Evolutionary conservation across 2,329 filamentous ascomycete genomes (phyloP), one percentile per base, ranked within the genome.

Genomic region (Microsporum canis): DNA sequence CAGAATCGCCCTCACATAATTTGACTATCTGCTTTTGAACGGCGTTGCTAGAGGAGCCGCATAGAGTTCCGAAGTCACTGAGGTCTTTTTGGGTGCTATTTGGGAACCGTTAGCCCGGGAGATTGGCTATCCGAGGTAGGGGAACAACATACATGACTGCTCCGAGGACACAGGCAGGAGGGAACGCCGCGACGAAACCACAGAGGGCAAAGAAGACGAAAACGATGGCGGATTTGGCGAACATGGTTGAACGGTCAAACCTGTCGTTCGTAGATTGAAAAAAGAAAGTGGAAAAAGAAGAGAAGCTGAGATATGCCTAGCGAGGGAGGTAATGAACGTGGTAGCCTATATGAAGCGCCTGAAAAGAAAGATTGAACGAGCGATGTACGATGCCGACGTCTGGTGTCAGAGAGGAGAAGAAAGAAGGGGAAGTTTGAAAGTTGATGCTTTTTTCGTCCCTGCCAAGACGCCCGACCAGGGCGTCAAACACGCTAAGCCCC

Each of bases 101-200:
- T 51, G 31, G 7, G 5, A 7, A 17, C 29, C 14, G 64, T 72
- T 61, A 73, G 67, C n/a, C 57, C 27, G 55, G 55, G 14, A 59
- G 27, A 6, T 31, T 33, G 45, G 5, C 34, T 14, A 33, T 7
- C 17, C 47, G 4, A 39, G 53, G 12, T 29, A n/a, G 23, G 8
- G 23, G 4, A 10, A 34, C 51, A 36, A 53, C 76, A 64, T 75
- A 80, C 79, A 79, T 79, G 65, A 82, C 73, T 41, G 77, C 79
- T 47, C 71, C 73, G 51, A 82, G 71, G 53, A 82, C 71, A 69
- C 80, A 82, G 60, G 77, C 77, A 33, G 79, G 79, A 53, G 79
- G 76, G 58, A 73, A 67, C n/a, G 74, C 72, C 61, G 73, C 71
- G 62, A 72, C 69, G 60, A 76, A 69, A 65, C 75, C 74, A 67